These are phyloP conservation scores for Trichoderma aggressivum DNA, from an alignment of 2,329 filamentous ascomycete species.

Conservation along the genomic window DNA sequence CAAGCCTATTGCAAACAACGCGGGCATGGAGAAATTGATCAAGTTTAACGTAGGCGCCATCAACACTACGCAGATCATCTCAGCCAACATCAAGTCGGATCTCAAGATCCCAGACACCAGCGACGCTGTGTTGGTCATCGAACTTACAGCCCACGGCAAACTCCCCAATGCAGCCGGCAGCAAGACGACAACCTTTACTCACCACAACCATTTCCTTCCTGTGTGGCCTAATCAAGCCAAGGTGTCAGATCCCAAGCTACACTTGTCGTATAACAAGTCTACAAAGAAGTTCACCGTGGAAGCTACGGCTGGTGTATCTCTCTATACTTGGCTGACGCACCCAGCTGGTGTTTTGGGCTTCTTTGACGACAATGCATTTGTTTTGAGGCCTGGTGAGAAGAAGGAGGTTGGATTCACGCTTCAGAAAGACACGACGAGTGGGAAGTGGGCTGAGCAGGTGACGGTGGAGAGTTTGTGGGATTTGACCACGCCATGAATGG, in stretches of 20 bases:
- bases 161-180: conserved; percentile 14
- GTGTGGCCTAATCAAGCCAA: conserved; percentile 20
- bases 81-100: conserved; percentile 11
- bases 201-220: conserved; percentile 20
- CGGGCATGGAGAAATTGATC: conserved; percentile 7
- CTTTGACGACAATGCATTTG: conserved; percentile 23
- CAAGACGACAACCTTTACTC: conserved; percentile 12
- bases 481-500: conserved; percentile 11
- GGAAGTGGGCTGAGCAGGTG: conserved; percentile 20
- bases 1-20: conserved; percentile 16
- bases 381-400: conserved; percentile 20
- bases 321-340: conserved; percentile 23
- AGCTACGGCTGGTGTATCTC: conserved; percentile 19
- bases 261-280: conserved; percentile 9
- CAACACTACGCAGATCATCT: conserved; percentile 16
- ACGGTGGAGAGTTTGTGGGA: conserved; percentile 22
- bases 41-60: conserved; percentile 19
- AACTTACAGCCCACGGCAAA: conserved; percentile 17
- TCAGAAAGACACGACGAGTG: conserved; percentile 15
- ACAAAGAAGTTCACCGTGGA: conserved; percentile 20
- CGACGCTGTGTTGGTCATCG: conserved; percentile 18
- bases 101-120: conserved; percentile 16
- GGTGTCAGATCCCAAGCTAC: conserved; percentile 18
- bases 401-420: conserved; percentile 20
- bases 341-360: conserved; percentile 20